phyloP scores from a whole-genome alignment of 129 eudicot species.

The Gnaphalium uliginosum region DNA sequence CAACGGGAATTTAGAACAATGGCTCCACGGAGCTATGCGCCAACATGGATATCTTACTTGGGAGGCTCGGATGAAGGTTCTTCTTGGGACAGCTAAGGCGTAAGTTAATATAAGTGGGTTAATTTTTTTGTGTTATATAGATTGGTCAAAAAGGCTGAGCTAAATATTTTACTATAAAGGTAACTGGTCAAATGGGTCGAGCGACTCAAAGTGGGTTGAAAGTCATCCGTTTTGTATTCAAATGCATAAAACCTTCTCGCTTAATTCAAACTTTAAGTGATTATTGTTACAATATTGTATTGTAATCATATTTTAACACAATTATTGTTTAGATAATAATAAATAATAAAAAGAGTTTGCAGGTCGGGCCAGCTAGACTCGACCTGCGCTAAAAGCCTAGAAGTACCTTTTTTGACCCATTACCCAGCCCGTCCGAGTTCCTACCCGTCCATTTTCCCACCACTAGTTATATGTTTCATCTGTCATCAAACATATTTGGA shows the following conservation, averaged over 20 bases:
- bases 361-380: not conserved
- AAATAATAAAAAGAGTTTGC: not conserved
- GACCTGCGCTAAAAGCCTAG: not conserved
- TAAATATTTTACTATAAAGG: not conserved
- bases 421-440: not conserved
- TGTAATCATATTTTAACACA: not conserved
- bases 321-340: not conserved
- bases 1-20: constrained; percentile 84
- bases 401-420: constrained; percentile 3
- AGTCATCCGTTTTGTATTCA: not conserved
- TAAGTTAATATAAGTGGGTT: constrained; percentile 39
- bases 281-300: not conserved
- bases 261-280: not conserved
- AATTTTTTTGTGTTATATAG: not conserved
- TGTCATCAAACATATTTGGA: not conserved
- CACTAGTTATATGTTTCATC: not conserved
- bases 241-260: not conserved
- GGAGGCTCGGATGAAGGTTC: constrained; percentile 91
- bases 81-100: constrained; percentile 92
- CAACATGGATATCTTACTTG: constrained; percentile 88
- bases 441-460: not conserved
- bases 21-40: constrained; percentile 92
- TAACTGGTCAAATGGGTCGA: not conserved
- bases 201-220: not conserved
- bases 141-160: not conserved